Base-by-base conservation (phyloP, 768 basidiomycete genomes). In the Galerina sulciceps region DNA sequence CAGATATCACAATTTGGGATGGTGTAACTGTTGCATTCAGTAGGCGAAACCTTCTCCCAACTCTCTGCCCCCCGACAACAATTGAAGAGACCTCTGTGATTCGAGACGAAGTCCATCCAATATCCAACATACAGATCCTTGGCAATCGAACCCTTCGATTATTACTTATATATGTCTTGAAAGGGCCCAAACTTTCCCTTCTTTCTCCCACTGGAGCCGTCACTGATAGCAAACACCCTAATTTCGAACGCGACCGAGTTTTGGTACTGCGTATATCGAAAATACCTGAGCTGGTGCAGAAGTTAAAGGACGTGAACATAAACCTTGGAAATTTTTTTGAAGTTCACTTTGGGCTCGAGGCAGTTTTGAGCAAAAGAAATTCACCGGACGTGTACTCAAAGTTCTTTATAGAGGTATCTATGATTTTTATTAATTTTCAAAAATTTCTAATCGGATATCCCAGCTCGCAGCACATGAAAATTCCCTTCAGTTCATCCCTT, bases 1-100 rank as follows among this genome's bases (percentile, higher is more conserved):
- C 73, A 3, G 67, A 70, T 23, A 60, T 62, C n/a, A 65, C 66
- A 9, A 75, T 76, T 18, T 73, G 69, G 65, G 73, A 76, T 57
- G 72, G 74, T 3, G 69, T 75, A 0, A 72, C 69, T 3, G 50
- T 76, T 14, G 64, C 70, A 3, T 76, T 72, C 55, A 67, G 63
- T 46, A 54, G 59, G 10, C 71, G 73, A 50, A 69, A 73, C 42
- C 49, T 73, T 1, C 57, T 59, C 0, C 44, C 62, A 3, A 58
- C 67, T 2, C 62, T 75, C 11, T 34, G 56, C 13, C 72, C 73
- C 0, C 73, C 73, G 0, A 75, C 72, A n/a, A 56, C 56, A 40
- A 35, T 38, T 14, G 45, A 45, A n/a, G 11, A 11, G 5, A 26
- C 15, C 2, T 54, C 53, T 2, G 15, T 35, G 9, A 17, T 22